phyloP scores from a whole-genome alignment of 2,329 filamentous ascomycete genomes.

The Colletotrichum spaethianum region DNA sequence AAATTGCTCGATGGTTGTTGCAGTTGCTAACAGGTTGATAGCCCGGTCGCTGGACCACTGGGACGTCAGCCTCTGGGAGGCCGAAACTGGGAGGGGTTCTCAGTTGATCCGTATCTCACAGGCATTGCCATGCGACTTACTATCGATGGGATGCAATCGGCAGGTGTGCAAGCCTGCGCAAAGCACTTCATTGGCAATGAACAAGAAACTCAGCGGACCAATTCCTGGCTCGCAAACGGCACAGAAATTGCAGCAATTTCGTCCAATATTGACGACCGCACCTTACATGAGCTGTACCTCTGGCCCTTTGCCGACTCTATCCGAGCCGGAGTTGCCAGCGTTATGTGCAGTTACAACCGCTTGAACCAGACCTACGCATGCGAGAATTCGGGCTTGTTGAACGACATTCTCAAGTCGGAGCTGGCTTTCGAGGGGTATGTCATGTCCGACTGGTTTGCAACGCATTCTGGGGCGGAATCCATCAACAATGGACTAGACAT shows the following conservation, averaged over 20 bases:
- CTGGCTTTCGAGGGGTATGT: conserved; percentile 78
- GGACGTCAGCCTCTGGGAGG: conserved; percentile 82
- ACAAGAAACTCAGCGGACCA: conserved; percentile 72
- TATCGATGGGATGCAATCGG: conserved; percentile 69
- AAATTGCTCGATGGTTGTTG: not conserved
- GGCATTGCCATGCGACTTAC: conserved; percentile 76
- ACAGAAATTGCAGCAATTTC: conserved; percentile 66
- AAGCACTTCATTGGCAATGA: conserved; percentile 79
- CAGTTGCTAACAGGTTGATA: not conserved
- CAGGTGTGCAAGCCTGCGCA: conserved; percentile 55
- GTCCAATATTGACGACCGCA: conserved; percentile 74
- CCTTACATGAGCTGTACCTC: conserved; percentile 77
- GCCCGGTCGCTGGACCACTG: conserved; percentile 80
- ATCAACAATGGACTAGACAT: conserved; percentile 82
- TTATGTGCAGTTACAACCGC: conserved; percentile 84
- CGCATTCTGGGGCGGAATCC: conserved; percentile 78
- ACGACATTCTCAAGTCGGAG: conserved; percentile 77
- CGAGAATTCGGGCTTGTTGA: conserved; percentile 72
- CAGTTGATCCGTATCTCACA: conserved; percentile 81
- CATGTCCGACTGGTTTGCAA: conserved; percentile 80
- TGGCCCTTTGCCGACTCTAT: conserved; percentile 80
- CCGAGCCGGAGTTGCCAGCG: conserved; percentile 72
- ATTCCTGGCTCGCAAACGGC: conserved; percentile 58
- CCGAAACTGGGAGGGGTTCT: conserved; percentile 89
- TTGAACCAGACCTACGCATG: conserved; percentile 79